Evolutionary conservation across 73 alveolate species (phyloP).

Genomic region (Symbiodinium natans): DNA sequence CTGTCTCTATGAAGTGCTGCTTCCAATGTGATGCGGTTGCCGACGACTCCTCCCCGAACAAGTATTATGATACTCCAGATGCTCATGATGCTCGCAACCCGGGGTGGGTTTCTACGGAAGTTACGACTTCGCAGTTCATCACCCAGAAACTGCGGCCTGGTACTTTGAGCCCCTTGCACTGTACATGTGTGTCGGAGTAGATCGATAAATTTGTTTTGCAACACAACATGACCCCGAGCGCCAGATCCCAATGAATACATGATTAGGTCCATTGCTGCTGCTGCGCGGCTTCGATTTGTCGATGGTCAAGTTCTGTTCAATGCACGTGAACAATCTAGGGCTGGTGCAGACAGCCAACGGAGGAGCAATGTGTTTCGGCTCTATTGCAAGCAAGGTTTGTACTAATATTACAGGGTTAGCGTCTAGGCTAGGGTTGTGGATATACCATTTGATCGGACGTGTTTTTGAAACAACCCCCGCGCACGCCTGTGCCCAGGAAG

Average conservation of each 20-base stretch:
- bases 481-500: too few species aligned
- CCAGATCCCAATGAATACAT: not conserved
- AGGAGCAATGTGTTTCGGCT: not conserved
- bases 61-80: not conserved
- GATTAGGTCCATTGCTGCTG: not conserved
- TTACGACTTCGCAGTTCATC: not conserved
- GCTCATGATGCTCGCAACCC: not conserved
- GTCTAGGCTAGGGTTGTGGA: too few species aligned
- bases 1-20: not conserved
- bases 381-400: too few species aligned
- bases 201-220: too few species aligned
- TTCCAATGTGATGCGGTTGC: not conserved
- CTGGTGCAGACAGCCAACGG: not conserved
- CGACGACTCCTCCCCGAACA: too few species aligned
- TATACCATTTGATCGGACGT: too few species aligned
- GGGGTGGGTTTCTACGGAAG: not conserved
- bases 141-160: not conserved
- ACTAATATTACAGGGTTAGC: too few species aligned
- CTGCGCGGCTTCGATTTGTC: not conserved
- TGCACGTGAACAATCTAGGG: slow-evolving; percentile 10
- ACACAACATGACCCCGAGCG: too few species aligned
- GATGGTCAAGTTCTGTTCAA: not conserved
- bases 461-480: too few species aligned
- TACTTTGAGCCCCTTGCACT: not conserved
- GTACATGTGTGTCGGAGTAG: too few species aligned